Percentiles rank a stretch among this genome's conserved stretches.
Conservation (phyloP, 176 grass and related monocot species). For the Echinochloa phyllopogon region DNA sequence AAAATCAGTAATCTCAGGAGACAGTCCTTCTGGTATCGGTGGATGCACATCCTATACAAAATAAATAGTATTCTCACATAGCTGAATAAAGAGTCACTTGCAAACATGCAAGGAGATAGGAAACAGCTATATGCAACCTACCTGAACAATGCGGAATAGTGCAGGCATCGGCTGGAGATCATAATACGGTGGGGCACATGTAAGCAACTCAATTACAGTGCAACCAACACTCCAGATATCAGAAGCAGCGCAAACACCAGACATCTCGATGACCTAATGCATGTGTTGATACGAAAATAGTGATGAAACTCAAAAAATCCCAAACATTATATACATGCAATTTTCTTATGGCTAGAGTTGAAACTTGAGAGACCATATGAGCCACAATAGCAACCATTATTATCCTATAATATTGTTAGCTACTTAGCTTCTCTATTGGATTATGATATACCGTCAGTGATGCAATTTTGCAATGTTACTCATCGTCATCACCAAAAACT, state of each 20-base stretch:
- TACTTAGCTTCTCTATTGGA: neutral
- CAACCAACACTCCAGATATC: slow-evolving; percentile 99
- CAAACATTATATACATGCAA: neutral
- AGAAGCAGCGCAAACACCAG: slow-evolving; percentile 95
- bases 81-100: slow-evolving; percentile 1
- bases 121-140: slow-evolving; percentile 40
- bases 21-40: slow-evolving; percentile 94
- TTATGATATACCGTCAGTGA: neutral
- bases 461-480: slow-evolving; percentile 20
- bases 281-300: neutral
- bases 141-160: slow-evolving; percentile 99
- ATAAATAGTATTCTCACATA: slow-evolving; percentile 14
- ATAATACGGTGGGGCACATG: slow-evolving; percentile 96
- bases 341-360: neutral
- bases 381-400: neutral
- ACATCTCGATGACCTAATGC: slow-evolving; percentile 95
- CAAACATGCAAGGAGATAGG: neutral
- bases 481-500: neutral
- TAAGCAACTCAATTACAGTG: slow-evolving; percentile 97
- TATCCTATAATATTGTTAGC: slow-evolving; percentile 4
- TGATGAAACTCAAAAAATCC: slow-evolving; percentile 16
- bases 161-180: slow-evolving; percentile 99
- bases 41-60: slow-evolving; percentile 86
- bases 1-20: slow-evolving; percentile 97
- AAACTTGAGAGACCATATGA: slow-evolving; percentile 11